A percentile compares a stretch with the other conserved stretches of the same genome.
Evolutionary conservation across 2,329 filamentous ascomycete species (phyloP).

Genomic region (Colletotrichum caudatum): DNA sequence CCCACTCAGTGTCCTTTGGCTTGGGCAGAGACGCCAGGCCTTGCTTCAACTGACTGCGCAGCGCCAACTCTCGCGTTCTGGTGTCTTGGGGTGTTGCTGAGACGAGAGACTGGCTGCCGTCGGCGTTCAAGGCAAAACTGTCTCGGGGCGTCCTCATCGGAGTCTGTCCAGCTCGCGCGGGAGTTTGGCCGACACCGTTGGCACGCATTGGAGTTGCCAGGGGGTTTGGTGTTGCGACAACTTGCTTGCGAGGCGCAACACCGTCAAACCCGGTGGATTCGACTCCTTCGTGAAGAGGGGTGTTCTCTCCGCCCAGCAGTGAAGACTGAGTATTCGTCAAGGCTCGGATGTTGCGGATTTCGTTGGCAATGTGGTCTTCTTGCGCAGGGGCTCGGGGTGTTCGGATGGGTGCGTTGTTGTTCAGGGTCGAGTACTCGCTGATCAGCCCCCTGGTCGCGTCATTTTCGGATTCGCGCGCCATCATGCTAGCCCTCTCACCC

Average conservation of each 20-base stretch:
- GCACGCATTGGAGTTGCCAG: constrained; percentile 85
- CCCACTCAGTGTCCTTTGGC: constrained; percentile 94
- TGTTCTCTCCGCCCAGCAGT: constrained; percentile 92
- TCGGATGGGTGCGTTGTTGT: constrained; percentile 86
- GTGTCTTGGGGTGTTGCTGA: constrained; percentile 83
- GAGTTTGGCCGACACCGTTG: constrained; percentile 76
- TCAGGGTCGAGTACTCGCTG: constrained; percentile 85
- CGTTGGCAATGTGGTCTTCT: constrained; percentile 96
- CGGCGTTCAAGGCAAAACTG: constrained; percentile 84
- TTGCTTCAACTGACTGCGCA: constrained; percentile 75
- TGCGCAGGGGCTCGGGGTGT: constrained; percentile 92
- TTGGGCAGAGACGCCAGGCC: constrained; percentile 87
- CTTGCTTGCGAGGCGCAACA: constrained; percentile 82
- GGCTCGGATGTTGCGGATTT: constrained; percentile 92
- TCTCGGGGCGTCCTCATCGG: constrained; percentile 91
- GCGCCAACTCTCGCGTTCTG: constrained; percentile 75
- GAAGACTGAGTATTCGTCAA: constrained; percentile 95
- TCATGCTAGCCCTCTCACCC: constrained; percentile 83
- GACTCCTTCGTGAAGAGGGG: constrained; percentile 83
- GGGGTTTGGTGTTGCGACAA: constrained; percentile 92
- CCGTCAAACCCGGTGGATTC: constrained; percentile 91
- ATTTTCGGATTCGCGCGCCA: constrained; percentile 84
- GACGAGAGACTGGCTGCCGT: constrained; percentile 74
- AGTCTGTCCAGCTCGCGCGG: constrained; percentile 78
- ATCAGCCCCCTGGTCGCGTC: constrained; percentile 87